Conservation (phyloP, 2,329 filamentous ascomycete species). For the Fusarium transvaalense region DNA sequence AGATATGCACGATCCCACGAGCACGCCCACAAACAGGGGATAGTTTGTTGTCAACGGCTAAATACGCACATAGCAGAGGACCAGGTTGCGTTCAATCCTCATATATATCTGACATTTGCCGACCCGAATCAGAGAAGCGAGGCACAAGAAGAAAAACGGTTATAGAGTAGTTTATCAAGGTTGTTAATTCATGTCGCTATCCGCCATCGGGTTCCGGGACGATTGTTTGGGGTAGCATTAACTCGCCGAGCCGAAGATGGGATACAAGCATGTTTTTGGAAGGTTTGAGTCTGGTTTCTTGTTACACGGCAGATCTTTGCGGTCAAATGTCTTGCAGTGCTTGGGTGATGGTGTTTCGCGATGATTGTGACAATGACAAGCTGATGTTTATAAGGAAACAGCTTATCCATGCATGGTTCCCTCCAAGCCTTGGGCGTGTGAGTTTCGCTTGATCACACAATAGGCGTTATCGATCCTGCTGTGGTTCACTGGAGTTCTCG, state of each 20-base stretch:
- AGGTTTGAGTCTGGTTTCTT: not conserved
- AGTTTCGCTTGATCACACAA: not conserved
- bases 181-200: conserved; percentile 29
- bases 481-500: not conserved
- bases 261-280: conserved; percentile 7
- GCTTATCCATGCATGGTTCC: not conserved
- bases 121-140: not conserved
- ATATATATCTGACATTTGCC: not conserved
- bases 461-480: not conserved
- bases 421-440: too few relatives aligned
- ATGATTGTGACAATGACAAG: not conserved
- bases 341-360: not conserved
- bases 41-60: conserved; percentile 9
- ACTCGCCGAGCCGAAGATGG: conserved; percentile 35
- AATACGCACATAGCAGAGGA: not conserved
- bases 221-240: conserved; percentile 22
- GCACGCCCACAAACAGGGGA: conserved; percentile 17
- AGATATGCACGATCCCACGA: conserved; percentile 6
- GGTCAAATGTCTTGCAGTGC: not conserved
- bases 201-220: conserved; percentile 19
- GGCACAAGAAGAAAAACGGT: not conserved
- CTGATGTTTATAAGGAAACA: not conserved
- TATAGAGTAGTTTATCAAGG: conserved; percentile 35
- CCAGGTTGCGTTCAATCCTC: not conserved
- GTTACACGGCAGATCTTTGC: conserved; percentile 17